These are phyloP conservation scores for Fusarium heterosporum DNA, from an alignment of 2,329 filamentous ascomycete genomes.

Conservation along the genomic window DNA sequence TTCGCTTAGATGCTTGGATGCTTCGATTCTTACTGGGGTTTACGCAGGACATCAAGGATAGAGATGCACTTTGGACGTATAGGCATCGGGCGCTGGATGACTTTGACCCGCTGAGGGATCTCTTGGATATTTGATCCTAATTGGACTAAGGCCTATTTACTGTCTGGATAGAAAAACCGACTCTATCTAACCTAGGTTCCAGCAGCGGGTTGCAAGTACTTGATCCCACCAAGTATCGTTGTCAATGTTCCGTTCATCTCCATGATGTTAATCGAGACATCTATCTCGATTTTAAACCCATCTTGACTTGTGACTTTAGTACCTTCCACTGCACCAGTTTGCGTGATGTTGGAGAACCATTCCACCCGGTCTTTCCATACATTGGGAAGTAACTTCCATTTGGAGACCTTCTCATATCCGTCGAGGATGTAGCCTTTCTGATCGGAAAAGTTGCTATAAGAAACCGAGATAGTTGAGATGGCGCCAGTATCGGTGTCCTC, in stretches of 20 bases:
- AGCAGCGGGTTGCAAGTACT: not conserved
- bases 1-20: conserved; percentile 25
- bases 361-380: conserved; percentile 46
- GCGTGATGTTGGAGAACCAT: conserved; percentile 55
- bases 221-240: not conserved
- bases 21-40: conserved; percentile 11
- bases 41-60: not conserved
- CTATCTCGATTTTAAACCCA: conserved; percentile 23
- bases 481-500: not conserved
- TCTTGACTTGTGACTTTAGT: conserved; percentile 53
- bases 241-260: conserved; percentile 11
- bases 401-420: conserved; percentile 29
- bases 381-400: conserved; percentile 5
- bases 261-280: too few species aligned
- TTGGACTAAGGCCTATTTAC: not conserved
- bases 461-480: not conserved
- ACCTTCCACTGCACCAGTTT: conserved; percentile 48
- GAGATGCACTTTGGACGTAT: conserved; percentile 1
- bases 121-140: not conserved
- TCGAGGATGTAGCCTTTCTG: not conserved
- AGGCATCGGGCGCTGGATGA: not conserved
- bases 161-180: too few species aligned
- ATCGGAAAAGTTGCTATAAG: not conserved
- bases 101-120: not conserved
- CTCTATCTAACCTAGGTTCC: conserved; percentile 3